Evolutionary conservation across 371 early-diverging fungal species (phyloP), one percentile per base, ranked within the genome.

Genomic region (Mortierella sp.): DNA sequence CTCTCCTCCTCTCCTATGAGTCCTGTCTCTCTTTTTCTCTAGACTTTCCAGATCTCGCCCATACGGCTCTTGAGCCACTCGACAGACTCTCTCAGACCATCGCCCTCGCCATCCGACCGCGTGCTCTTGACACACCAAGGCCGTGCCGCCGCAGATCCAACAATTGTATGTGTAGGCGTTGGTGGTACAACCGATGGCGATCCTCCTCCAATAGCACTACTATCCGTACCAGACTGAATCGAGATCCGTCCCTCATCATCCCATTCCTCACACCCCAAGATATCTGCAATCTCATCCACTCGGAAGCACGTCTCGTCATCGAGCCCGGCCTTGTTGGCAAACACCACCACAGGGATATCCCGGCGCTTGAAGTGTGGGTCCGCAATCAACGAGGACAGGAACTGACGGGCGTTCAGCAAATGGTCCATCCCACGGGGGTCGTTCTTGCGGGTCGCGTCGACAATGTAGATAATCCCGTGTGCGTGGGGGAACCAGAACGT

Each of bases 61-160:
- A 79, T 79, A 1, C 84, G 79, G 24, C 84, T 79, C 74, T 83
- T 83, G 64, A 83, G 84, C 84, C 84, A 83, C 31, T 79, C 84
- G 0, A 79, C 79, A 6, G 84, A 79, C 45, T 83, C 84, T 24
- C 76, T 58, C 19, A 83, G 34, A 6, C 84, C 84, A 10, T 83
- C 79, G 4, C 84, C 84, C 0, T 76, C 67, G 4, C 76, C 79
- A 73, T 83, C 84, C 10, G 84, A 44, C 11, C 79, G 68, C 1
- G 84, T 83, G 44, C 84, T 83, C 73, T 83, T 83, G 58, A 83
- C 79, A 47, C 79, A 83, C 84, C 84, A 83, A 29, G 84, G 84
- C 24, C 84, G n/a, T 0, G 73, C 37, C 16, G 61, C 61, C 22
- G 61, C 37, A 8, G 61, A 61, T 39, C 48, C 47, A 24, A n/a